Evolutionary conservation across 2,329 filamentous ascomycete genomes (phyloP), one percentile per base, ranked within the genome.

Genomic region (Fusarium pseudocircinatum): DNA sequence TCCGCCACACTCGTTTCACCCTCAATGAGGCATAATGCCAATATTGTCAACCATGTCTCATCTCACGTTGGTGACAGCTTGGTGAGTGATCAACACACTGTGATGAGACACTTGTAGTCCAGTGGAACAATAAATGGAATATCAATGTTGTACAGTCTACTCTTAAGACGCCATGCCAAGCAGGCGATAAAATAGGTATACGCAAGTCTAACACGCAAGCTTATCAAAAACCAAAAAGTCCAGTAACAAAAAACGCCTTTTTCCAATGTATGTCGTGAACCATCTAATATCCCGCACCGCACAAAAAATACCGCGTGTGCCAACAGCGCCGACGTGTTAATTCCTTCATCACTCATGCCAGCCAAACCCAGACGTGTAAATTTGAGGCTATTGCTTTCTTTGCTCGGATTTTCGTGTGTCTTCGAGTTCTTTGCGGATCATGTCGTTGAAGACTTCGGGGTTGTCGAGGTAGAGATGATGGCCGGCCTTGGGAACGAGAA

Each of bases 401-500:
- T 74, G 77, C 63, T 81, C 80, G 10, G 67, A 69, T 37, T 77
- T 76, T 52, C 76, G 79, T 5, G 86, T 88, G 47, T 88, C 86
- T 32, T 87, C 85, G 77, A 92, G 77, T 75, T 91, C 89, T 71
- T 85, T 84, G 22, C 79, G 81, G 16, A 91, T 82, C 50, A 86
- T 82, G 6, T 84, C 78, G 79, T 90, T 91, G 78, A 90, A 91
- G 57, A 87, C 85, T 1, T 88, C 85, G 0, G 88, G 84, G 70
- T 90, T 90, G 72, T 91, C 89, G 32, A 91, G 81, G 78, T 90
- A 90, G 14, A 91, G 77, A 77, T 91, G 88, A 56, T 91, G 89
- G 0, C 89, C 89, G 0, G 89, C 87, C 76, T 88, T 87, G 68
- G 81, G 81, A 20, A 99, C 92, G 37, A 98, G 87, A 10, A 96